These are phyloP conservation scores for Coemansia sp. DNA, from an alignment of 192 early-diverging fungal species.

Conservation along the genomic window DNA sequence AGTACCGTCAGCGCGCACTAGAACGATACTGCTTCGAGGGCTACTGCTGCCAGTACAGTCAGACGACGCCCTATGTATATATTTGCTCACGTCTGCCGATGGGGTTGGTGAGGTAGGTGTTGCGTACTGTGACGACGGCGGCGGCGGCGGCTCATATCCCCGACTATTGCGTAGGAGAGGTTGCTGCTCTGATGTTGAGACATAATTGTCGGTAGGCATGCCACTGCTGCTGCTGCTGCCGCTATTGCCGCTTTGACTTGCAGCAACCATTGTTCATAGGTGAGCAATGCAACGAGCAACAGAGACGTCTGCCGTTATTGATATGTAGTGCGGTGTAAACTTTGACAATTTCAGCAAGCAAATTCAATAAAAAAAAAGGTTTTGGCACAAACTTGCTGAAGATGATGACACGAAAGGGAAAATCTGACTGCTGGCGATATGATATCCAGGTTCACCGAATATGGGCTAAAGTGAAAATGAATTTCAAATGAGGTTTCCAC, in stretches of 20 bases:
- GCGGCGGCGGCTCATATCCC: constrained; percentile 9
- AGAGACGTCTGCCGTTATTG: too few relatives aligned
- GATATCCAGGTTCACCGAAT: too few relatives aligned
- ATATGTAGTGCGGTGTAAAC: too few relatives aligned
- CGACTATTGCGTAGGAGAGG: background rate
- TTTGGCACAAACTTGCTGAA: too few relatives aligned
- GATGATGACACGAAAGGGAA: background rate
- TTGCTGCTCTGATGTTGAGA: background rate
- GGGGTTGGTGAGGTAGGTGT: background rate
- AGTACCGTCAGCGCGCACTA: constrained; percentile 38
- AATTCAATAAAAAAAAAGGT: background rate
- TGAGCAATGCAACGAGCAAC: background rate
- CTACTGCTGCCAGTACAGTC: constrained; percentile 2
- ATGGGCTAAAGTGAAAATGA: too few relatives aligned
- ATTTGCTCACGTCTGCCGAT: background rate
- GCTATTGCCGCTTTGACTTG: background rate
- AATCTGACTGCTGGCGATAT: too few relatives aligned
- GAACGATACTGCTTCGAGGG: constrained; percentile 8
- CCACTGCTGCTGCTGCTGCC: background rate
- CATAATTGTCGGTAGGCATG: background rate
- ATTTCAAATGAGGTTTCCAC: too few relatives aligned
- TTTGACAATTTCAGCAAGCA: too few relatives aligned
- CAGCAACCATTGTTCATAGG: background rate
- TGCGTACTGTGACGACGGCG: background rate
- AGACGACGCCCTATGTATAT: background rate